These are phyloP conservation scores for Bipolaris oryzae DNA, from an alignment of 2,329 filamentous ascomycete species.

Conservation along the genomic window DNA sequence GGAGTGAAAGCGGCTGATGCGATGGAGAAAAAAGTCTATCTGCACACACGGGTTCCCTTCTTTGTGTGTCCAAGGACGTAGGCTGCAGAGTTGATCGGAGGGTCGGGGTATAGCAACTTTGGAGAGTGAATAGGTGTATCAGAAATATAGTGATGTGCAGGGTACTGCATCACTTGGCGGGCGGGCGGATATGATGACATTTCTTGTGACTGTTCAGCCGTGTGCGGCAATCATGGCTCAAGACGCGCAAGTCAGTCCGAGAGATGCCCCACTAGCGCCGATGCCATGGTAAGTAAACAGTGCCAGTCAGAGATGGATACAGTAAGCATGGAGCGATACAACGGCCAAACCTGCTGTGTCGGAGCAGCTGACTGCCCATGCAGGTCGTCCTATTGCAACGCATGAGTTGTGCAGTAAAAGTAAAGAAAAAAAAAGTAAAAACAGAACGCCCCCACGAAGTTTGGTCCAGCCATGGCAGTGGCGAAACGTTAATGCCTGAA, in stretches of 20 bases:
- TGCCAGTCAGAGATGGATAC: conserved; percentile 1
- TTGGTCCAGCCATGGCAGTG: conserved; percentile 25
- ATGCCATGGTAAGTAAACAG: conserved; percentile 7
- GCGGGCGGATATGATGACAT: conserved; percentile 24
- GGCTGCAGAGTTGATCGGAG: conserved; percentile 11
- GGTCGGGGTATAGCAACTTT: conserved; percentile 25
- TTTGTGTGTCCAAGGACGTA: not conserved
- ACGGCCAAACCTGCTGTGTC: conserved; percentile 10
- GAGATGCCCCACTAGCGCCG: conserved; percentile 9
- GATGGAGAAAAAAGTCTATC: not conserved
- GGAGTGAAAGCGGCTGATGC: not conserved
- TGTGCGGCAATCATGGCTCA: conserved; percentile 6
- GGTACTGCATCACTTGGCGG: conserved; percentile 27
- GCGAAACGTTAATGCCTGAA: conserved; percentile 27
- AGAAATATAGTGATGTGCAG: conserved; percentile 30
- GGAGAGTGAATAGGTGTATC: conserved; percentile 20
- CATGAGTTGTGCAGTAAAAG: conserved; percentile 12
- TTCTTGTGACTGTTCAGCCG: conserved; percentile 9
- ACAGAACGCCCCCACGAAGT: conserved; percentile 29
- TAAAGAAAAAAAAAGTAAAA: conserved; percentile 21
- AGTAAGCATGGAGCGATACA: not conserved
- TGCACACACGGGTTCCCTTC: conserved; percentile 1
- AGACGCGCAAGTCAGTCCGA: conserved; percentile 15
- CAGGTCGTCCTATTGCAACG: conserved; percentile 6
- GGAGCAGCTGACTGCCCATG: conserved; percentile 5